These are phyloP conservation scores for Ceratocystiopsis brevicomis DNA, from an alignment of 2,329 filamentous ascomycete species.

Conservation along the genomic window DNA sequence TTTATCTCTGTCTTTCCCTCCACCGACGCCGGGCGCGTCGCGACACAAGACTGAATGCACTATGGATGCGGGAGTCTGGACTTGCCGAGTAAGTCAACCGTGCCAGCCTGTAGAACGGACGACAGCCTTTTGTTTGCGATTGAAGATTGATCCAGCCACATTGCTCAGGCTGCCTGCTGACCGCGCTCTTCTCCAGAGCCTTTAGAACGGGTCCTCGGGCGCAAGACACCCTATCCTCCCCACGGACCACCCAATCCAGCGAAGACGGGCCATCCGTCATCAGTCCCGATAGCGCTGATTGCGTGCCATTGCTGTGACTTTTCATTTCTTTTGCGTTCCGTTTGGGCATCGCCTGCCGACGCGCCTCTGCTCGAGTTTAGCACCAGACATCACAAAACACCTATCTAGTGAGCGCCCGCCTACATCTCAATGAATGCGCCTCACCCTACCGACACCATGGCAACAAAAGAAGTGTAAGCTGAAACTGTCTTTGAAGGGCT, in stretches of 20 bases:
- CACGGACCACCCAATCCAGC: background rate
- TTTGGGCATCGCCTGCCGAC: background rate
- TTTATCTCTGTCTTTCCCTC: too few relatives aligned
- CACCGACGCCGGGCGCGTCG: slow-evolving; percentile 2
- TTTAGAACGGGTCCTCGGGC: slow-evolving; percentile 5
- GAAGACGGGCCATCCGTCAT: too few relatives aligned
- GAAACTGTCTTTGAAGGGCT: background rate
- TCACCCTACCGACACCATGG: slow-evolving; percentile 1
- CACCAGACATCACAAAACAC: background rate
- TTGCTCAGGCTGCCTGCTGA: background rate
- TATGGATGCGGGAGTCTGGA: slow-evolving; percentile 5
- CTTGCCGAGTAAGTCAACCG: slow-evolving; percentile 1
- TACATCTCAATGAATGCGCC: background rate
- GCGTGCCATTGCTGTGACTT: too few relatives aligned
- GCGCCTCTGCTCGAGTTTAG: background rate
- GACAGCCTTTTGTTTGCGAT: too few relatives aligned
- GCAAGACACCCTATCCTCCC: background rate
- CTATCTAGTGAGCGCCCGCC: background rate
- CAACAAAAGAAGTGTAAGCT: slow-evolving; percentile 4
- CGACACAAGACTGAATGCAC: slow-evolving; percentile 1
- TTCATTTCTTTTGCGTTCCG: background rate
- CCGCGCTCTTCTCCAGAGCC: slow-evolving; percentile 1
- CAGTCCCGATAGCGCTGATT: background rate
- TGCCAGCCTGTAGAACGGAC: too few relatives aligned
- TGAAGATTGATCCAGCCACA: too few relatives aligned